Base-by-base conservation (phyloP, 176 grass and related monocot species). In the Oryza nivara region DNA sequence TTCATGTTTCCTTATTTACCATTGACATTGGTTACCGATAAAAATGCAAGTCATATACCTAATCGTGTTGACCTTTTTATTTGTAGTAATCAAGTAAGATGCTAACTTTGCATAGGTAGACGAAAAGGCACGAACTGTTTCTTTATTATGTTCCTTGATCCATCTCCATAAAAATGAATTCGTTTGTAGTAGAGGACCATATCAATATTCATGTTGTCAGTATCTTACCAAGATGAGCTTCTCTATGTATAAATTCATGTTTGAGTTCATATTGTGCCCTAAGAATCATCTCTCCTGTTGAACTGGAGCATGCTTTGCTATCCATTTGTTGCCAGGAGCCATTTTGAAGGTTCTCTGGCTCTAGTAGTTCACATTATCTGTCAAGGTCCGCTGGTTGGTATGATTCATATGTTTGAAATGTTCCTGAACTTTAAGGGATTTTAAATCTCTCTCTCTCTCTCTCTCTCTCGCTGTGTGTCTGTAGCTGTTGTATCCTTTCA, bases 201-300 rank as follows among this genome's bases (percentile, higher is more conserved):
- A 73, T 49, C 19, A 74, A 9, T 74, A 63, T 74, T 45, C 52
- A 46, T 79, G 56, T 1, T 74, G 16, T 73, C 32, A 56, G 63
- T 73, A 74, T 78, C 45, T 74, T 83, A 66, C 74, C 41, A 56
- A 56, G 44, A 88, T 73, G 32, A 41, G n/a, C 45, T 51, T 88
- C n/a, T 83, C 1, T 83, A 48, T 4, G 7, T 40, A 73, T 83
- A 51, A 66, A 67, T 45, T 83, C 17, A 6, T 78, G 7, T 78
- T 64, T 15, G 17, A 25, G 35, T 35, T 5, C 34, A 48, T 51
- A 9, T 6, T 41, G 19, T 20, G 32, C 65, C 72, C 11, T 73
- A 48, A 17, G 20, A 72, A 48, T 26, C 51, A 73, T 32, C 46
- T 36, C 14, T 80, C 6, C 45, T 60, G 15, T 4, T 85, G 48